Evolutionary conservation across 2,329 filamentous ascomycete genomes (phyloP).

Genomic region (Alternaria hordeiaustralica): DNA sequence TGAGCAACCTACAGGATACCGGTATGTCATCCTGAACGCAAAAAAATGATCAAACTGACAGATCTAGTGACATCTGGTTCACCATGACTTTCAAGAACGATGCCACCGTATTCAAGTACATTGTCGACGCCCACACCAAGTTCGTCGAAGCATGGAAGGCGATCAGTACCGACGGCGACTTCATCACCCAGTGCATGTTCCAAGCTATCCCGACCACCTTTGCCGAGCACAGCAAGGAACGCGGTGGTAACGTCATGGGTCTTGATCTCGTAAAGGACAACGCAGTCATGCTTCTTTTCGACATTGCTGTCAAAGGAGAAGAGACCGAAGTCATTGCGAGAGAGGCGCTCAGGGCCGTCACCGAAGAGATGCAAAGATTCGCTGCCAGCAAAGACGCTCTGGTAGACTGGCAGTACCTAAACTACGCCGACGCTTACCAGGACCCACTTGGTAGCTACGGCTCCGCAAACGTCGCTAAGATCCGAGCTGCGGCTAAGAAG

Average conservation of each 20-base stretch:
- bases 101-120: conserved; percentile 17
- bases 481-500: conserved; percentile 41
- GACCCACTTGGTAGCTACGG: conserved; percentile 53
- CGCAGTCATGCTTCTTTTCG: conserved; percentile 27
- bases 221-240: conserved; percentile 20
- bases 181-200: conserved; percentile 36
- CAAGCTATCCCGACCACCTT: conserved; percentile 28
- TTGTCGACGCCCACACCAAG: conserved; percentile 27
- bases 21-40: conserved; percentile 8
- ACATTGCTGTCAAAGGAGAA: conserved; percentile 23
- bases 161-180: conserved; percentile 16
- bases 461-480: conserved; percentile 39
- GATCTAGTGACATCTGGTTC: conserved; percentile 26
- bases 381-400: conserved; percentile 17
- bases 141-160: conserved; percentile 28
- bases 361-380: conserved; percentile 18
- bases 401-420: conserved; percentile 36
- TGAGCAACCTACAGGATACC: conserved; percentile 32
- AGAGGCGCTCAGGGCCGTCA: conserved; percentile 14
- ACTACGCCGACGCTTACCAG: conserved; percentile 45
- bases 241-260: conserved; percentile 37
- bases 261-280: conserved; percentile 26
- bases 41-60: conserved; percentile 3
- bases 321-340: conserved; percentile 22
- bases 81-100: conserved; percentile 36